Evolutionary conservation across 2,329 filamentous ascomycete species (phyloP), one percentile per base, ranked within the genome.

Genomic region (Chaetomiaceae sp.): DNA sequence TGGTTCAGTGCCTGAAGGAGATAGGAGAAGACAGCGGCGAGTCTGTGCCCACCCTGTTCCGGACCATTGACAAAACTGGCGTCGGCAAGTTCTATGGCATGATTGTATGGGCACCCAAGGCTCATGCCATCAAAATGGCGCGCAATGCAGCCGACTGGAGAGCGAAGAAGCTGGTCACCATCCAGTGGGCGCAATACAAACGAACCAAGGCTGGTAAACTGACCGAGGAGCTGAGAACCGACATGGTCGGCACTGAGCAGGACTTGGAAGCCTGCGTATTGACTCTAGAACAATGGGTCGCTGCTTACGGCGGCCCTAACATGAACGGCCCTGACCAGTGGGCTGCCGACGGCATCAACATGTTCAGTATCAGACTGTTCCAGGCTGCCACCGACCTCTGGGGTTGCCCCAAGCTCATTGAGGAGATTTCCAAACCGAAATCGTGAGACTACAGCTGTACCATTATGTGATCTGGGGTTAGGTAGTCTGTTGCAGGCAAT

Each of bases 41-140:
- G 14, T 29, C 25, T 1, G 10, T 48, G n/a, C 46, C 46, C 16
- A 48, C 46, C 23, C 23, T 48, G 25, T 48, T 48, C 46, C 46
- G 46, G 16, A 32, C 36, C 18, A 10, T 41, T 5, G 14, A 14
- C 18, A 1, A 16, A 1, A 7, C 30, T 8, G 27, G 36, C 27
- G 10, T 23, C 1, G 21, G n/a, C 11, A 18, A 11, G 13, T 48
- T 32, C 27, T 14, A 33, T 13, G 46, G 46, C 8, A 16, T 48
- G 36, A 14, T 48, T 10, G 8, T 5, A 27, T 48, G 46, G 46
- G 21, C 21, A 9, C 36, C 29, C 16, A 2, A 2, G 2, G 13
- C 7, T 10, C 34, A 11, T 29, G 37, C 34, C 27, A 48, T 48
- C 29, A 20, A 48, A 27, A 11, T 48, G 16, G 46, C 20, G 5